Evolutionary conservation across 495 filamentous ascomycete genomes (phyloP), one percentile per base, ranked within the genome.

Genomic region (Aspergillus cristatus): DNA sequence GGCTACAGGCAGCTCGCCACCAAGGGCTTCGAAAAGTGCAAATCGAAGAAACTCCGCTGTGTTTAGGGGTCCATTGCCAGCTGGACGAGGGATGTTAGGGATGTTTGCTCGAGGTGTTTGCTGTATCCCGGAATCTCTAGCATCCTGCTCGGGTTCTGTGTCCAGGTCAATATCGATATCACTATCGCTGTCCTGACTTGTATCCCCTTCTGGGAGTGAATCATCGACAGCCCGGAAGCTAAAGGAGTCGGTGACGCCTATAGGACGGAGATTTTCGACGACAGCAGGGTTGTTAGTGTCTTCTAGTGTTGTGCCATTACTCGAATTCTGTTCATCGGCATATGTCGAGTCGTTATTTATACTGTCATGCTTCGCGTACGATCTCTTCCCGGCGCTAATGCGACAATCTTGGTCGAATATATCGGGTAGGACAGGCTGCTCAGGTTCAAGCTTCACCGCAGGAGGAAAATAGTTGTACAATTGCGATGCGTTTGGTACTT

Each of bases 351-450:
- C 28, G n/a, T 30, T 14, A 6, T 30, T 30, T 14, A 18, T 17
- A 12, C 11, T 11, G 16, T 32, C 14, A 18, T 26, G 34, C 6
- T 38, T 35, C 8, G 28, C 13, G 11, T 17, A 25, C 28, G 26
- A 10, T 13, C 26, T n/a, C 32, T 41, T 18, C 11, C 14, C 35
- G 5, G 13, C 26, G 28, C 20, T 40, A 15, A 62, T 53, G 14
- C 37, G 40, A 18, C 50, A 57, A n/a, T 57, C 56, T 14, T 41
- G 15, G 7, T 42, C 54, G 28, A 63, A 58, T 3, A 68, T 46
- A 41, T 63, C 54, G 28, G 51, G 53, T 7, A 60, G 35, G 1
- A 46, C 29, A 0, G 50, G 38, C 25, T 53, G 43, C 11, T 53
- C 50, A 15, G 42, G 50, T 3, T 50, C 42, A 14, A 17, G 17